Base-by-base conservation (phyloP, 2,329 filamentous ascomycete species). In the Magnaporthiopsis incrustans region DNA sequence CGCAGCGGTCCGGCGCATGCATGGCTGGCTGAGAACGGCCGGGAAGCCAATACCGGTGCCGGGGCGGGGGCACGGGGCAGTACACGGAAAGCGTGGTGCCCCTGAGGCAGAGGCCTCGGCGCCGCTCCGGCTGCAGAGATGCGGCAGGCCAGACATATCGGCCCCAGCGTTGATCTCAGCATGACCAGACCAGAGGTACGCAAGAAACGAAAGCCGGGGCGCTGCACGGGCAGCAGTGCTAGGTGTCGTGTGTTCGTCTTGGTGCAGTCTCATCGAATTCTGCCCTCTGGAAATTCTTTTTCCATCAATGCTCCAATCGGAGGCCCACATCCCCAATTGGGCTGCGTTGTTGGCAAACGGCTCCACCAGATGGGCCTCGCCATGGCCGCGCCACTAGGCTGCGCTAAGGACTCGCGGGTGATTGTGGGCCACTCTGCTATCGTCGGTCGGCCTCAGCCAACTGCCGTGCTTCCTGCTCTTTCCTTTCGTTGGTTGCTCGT, bases 71-170 rank as follows among this genome's bases (percentile, higher is more conserved):
- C 22, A 11, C 44, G 5, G 18, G 44, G 44, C 38, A 18, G 38
- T 11, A 22, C 38, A 22, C 60, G 61, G 22, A 27, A 53, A 14
- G 35, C 26, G 60, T 25, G 60, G 57, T 33, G 58, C 18, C 61
- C 57, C 64, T 61, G 30, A 35, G 26, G 25, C 57, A 10, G n/a
- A 33, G 22, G 18, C 38, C 32, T n/a, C 53, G 30, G 18, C 59
- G 22, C 30, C 57, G 27, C 50, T 44, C 26, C 38, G 22, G n/a
- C n/a, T 7, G 44, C 44, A 8, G 33, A 38, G 32, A 61, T 64
- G 57, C 67, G 65, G 60, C 69, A 70, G 4, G 67, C 64, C n/a
- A 67, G 67, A 35, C 69, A 70, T 60, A 66, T 58, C 3, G 63
- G 33, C 14, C 59, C 64, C 35, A 67, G 12, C 1, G 64, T 61